Evolutionary conservation across 2,329 filamentous ascomycete genomes (phyloP), one percentile per base, ranked within the genome.

Genomic region (Elsinoe fawcettii): DNA sequence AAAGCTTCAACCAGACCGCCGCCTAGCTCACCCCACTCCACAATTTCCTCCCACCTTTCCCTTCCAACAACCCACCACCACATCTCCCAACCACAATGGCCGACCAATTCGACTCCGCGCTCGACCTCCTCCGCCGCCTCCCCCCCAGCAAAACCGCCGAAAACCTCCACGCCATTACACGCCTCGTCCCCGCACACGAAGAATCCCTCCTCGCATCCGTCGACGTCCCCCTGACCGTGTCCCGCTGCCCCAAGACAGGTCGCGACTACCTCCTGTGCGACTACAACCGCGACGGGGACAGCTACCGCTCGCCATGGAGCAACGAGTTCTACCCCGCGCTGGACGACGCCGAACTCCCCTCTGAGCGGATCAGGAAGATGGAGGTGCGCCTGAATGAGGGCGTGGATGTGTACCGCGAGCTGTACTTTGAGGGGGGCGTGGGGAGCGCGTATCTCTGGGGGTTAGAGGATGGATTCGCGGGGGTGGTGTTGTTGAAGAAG

Each of bases 361-460:
- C 87, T 66, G 93, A 97, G 73, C 80, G 90, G 58, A 89, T 97
- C 65, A 81, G 93, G 65, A 89, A 88, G 76, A 92, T 97, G 83
- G 93, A 99, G 78, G 74, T 97, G 69, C 85, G 85, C 68, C 90
- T 93, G 56, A 97, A 97, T 70, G 90, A 95, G 73, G 92, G 90
- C 5, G 96, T 99, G 74, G 93, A 99, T 73, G 85, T 97, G 56
- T 99, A 99, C 74, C 79, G 93, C 61, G 92, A 97, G 72, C 76
- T 99, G 74, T 99, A 96, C 76, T 95, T 96, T 70, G 93, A 97
- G 76, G 93, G 93, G 3, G 92, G 93, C 25, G 89, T 96, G 60
- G 93, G 89, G 65, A 95, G 88, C 69, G 93, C 97, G 37, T 99
- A 99, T 74, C 88, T 99, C 62, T 99, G 93, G 93, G 93, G 96